Conservation (phyloP, 805 yeast genomes). For the Kuraishia floccosa region DNA sequence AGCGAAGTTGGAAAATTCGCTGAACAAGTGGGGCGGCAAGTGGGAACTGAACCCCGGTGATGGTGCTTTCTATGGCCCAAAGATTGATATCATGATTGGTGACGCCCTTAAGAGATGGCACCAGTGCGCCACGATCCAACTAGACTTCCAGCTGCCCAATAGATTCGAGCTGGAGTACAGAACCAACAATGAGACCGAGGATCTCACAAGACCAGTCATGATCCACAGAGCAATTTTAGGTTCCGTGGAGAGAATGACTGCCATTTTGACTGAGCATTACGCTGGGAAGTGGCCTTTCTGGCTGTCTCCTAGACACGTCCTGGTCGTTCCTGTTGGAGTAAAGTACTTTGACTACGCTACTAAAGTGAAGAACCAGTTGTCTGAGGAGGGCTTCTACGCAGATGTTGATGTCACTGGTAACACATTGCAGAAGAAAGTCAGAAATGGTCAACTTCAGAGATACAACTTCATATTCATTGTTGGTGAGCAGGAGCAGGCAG, state of each 20-base stretch:
- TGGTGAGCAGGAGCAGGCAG: slow-evolving; percentile 86
- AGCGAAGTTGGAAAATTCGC: slow-evolving; percentile 67
- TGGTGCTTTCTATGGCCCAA: slow-evolving; percentile 94
- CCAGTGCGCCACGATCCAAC: slow-evolving; percentile 98
- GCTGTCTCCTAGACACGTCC: slow-evolving; percentile 97
- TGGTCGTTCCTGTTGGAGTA: slow-evolving; percentile 95
- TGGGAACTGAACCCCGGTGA: slow-evolving; percentile 97
- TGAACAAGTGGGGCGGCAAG: slow-evolving; percentile 74
- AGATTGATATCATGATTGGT: slow-evolving; percentile 91
- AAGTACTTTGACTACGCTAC: slow-evolving; percentile 87
- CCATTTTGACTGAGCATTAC: slow-evolving; percentile 93
- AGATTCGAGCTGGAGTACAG: slow-evolving; percentile 88
- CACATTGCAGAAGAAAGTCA: slow-evolving; percentile 95
- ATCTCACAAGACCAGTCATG: slow-evolving; percentile 88
- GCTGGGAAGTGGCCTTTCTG: slow-evolving; percentile 99
- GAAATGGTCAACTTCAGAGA: slow-evolving; percentile 90
- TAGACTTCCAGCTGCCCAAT: slow-evolving; percentile 95
- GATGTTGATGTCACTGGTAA: slow-evolving; percentile 92
- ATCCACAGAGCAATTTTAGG: slow-evolving; percentile 98
- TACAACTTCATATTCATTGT: slow-evolving; percentile 95
- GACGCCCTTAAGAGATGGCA: slow-evolving; percentile 96
- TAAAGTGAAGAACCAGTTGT: slow-evolving; percentile 57
- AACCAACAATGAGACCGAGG: slow-evolving; percentile 49
- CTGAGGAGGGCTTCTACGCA: slow-evolving; percentile 72
- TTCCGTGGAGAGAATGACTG: slow-evolving; percentile 98